Base-by-base conservation (phyloP, 148 eudicot species). In the Cornus controversa region DNA sequence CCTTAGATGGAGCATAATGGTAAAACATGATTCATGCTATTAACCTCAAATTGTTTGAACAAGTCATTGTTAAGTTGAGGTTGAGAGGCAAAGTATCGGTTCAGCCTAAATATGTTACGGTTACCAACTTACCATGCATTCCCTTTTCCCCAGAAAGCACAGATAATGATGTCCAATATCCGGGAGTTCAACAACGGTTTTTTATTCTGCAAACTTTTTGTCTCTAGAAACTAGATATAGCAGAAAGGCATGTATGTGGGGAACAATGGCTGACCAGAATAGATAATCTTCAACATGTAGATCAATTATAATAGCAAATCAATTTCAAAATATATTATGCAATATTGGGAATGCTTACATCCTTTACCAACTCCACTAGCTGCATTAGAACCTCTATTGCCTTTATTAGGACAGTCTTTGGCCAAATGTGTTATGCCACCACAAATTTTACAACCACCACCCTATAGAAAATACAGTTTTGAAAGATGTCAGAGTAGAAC, bases 371-470 rank as follows among this genome's bases (percentile, higher is more conserved):
- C 67, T 71, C 80, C 83, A 66, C 72, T 54, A 62, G 50, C 69
- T 76, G 79, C 81, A 74, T 60, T 69, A 31, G 85, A 84, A 67
- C 54, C 70, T 73, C 76, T 82, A 73, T n/a, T 67, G 40, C 81
- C 85, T 83, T 91, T 90, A 67, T 85, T 75, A 20, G 98, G 99
- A 84, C 99, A 96, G 78, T 96, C 98, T 84, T 79, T 86, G 50
- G 96, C 97, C 84, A 96, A 85, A 90, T 93, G 99, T 69, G 91
- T 91, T 28, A 93, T 79, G 10, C 91, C 98, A 60, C 91, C 84
- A 84, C 99, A 96, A 81, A 93, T 81, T 84, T 96, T 91, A 84
- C 99, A 96, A 76, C 90, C 84, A 29, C 97, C 99, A 50, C 99
- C 99, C 99, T 95, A 76, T 66, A 70, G 11, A 20, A 14, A 75